phyloP scores from a whole-genome alignment of 2,329 filamentous ascomycete genomes.

The Fusarium lyarnte region DNA sequence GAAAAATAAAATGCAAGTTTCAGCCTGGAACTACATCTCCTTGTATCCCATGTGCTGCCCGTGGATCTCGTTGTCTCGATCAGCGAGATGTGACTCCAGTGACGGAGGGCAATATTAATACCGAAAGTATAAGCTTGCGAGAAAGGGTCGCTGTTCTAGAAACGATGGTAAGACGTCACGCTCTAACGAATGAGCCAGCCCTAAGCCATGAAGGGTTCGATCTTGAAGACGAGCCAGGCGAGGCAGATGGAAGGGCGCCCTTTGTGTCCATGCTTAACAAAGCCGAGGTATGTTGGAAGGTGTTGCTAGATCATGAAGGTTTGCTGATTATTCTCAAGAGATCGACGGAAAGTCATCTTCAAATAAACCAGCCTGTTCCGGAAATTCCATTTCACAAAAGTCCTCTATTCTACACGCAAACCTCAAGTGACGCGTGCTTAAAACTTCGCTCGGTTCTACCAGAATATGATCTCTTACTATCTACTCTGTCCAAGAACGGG shows the following conservation, averaged over 20 bases:
- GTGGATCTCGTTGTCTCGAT: not conserved
- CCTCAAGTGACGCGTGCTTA: not conserved
- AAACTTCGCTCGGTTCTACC: not conserved
- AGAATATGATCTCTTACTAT: not conserved
- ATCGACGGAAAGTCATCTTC: not conserved
- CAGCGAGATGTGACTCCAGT: not conserved
- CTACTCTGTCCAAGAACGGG: not conserved
- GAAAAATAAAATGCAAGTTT: not conserved
- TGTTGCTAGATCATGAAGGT: too few relatives aligned
- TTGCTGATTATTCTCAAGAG: not conserved
- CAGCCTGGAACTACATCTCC: not conserved
- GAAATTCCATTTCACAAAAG: not conserved
- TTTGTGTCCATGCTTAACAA: not conserved
- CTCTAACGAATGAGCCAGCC: too few relatives aligned
- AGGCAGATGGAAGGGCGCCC: not conserved
- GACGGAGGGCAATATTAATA: not conserved
- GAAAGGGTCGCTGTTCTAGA: not conserved
- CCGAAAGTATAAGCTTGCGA: not conserved
- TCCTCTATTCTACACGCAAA: not conserved
- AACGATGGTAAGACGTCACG: not conserved
- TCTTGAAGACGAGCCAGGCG: not conserved
- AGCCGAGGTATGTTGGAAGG: not conserved
- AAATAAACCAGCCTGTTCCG: fast-evolving
- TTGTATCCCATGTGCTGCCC: not conserved
- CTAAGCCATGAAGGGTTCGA: fast-evolving